Base-by-base conservation (phyloP, 2,329 filamentous ascomycete species). In the Fusarium vanettenii region DNA sequence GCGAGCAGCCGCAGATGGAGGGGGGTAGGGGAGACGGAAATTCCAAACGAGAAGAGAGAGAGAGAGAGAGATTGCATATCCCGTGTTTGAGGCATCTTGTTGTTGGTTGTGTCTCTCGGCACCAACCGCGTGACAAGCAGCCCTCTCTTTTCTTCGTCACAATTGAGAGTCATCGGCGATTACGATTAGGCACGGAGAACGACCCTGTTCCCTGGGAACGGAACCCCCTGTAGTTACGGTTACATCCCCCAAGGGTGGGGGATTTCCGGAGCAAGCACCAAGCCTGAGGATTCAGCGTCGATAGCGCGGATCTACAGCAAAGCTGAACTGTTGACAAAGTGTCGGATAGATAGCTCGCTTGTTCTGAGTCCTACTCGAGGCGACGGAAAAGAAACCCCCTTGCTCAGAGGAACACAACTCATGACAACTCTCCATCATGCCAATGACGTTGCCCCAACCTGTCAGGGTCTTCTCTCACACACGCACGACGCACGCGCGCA, bases 1-100 rank as follows among this genome's bases (percentile, higher is more conserved):
- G 25, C 22, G 45, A 66, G 69, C 43, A 48, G 43, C 48, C 48
- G 60, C 61, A 64, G 52, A 62, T 45, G 50, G 64, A 11, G 35
- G 43, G 64, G 59, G 41, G 41, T 52, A 39, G 33, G 31, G 43
- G 60, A 45, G 20, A 45, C 35, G 43, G 45, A 64, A 48, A 61
- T 61, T 61, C 59, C 25, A 33, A 61, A 61, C 18, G 14, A 35
- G 63, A 39, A 39, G 16, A 48, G 33, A 27, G 61, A 35, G 29
- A 22, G 50, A 39, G 22, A 48, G 41, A 31, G 16, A 48, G 33
- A 43, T 33, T 22, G 29, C 27, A 60, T 31, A 41, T 39, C 25
- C 37, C 35, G 57, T 41, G 35, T 43, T 60, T 25, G 25, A 5
- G 41, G 11, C 29, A 43, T 39, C 22, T 14, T 27, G n/a, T 29